Evolutionary conservation across 2,329 filamentous ascomycete species (phyloP), one percentile per base, ranked within the genome.

Genomic region (Cercospora brassicicola): DNA sequence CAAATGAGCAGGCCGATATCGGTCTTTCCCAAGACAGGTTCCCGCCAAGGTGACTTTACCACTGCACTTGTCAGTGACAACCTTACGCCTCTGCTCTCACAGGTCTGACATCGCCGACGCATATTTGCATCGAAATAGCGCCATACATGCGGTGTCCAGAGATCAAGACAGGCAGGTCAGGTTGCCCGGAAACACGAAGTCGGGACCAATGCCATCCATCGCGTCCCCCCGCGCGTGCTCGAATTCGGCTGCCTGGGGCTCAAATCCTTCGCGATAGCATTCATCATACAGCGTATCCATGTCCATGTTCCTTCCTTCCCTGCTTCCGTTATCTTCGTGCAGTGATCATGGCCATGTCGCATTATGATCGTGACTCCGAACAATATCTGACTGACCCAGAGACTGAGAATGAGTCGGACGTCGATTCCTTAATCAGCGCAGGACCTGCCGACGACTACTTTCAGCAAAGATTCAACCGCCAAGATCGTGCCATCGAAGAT

Each of bases 371-470:
- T 7, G 61, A 65, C 9, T 59, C 67, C 8, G 64, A 67, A 33
- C 63, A 69, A 51, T 69, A 67, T 23, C 20, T 69, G 39, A 66
- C 66, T 13, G 70, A 69, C 33, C 67, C 70, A 23, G 62, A 48
- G 15, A 59, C 65, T 11, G 70, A 62, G 13, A 62, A 61, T 11
- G 69, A 66, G 20, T 67, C 68, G 8, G 71, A 71, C 48, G 56
- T 55, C 10, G 69, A 70, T 6, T 71, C 71, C 8, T 55, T 67
- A 23, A 67, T 68, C 57, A 64, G 59, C 33, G 67, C 70, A 18
- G 67, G 68, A n/a, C 72, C 73, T 15, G 66, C 68, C n/a, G 73
- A 75, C 64, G 73, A 72, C 10, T 73, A 75, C 64, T 73, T 73
- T 51, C 62, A 64, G 11, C 65, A 65, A n/a, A 68, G 71, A 59